Percentiles rank a stretch among this genome's conserved stretches.
Conservation (phyloP, 257 asterid genomes). For the Leonotis leonurus region DNA sequence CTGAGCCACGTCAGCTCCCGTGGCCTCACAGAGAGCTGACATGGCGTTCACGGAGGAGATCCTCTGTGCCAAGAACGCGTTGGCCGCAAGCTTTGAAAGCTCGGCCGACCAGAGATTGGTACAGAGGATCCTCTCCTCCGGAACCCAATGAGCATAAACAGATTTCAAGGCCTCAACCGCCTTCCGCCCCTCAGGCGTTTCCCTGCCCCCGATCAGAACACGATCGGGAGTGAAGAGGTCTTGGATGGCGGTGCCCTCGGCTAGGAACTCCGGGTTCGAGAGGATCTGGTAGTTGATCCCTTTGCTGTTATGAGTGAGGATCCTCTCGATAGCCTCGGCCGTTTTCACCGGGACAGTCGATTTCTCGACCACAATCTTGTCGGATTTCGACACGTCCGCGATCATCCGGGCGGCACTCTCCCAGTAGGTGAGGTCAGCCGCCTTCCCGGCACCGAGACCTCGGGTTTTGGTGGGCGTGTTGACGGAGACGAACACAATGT, state of each 20-base stretch:
- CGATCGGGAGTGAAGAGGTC: slow-evolving; percentile 82
- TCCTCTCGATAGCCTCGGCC: slow-evolving; percentile 90
- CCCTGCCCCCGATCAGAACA: slow-evolving; percentile 88
- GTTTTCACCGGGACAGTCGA: slow-evolving; percentile 95
- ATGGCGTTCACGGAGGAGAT: slow-evolving; percentile 83
- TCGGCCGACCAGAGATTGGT: slow-evolving; percentile 95
- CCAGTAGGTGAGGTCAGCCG: slow-evolving; percentile 94
- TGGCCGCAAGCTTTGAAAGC: slow-evolving; percentile 94
- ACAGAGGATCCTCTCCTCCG: slow-evolving; percentile 61
- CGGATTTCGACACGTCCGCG: slow-evolving; percentile 92
- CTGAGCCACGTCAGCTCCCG: slow-evolving; percentile 61
- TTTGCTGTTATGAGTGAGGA: slow-evolving; percentile 82
- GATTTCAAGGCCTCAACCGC: slow-evolving; percentile 61
- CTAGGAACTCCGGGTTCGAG: slow-evolving; percentile 88
- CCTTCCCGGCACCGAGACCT: slow-evolving; percentile 98
- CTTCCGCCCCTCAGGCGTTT: slow-evolving; percentile 70
- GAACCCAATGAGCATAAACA: slow-evolving; percentile 94
- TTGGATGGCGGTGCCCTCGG: slow-evolving; percentile 83
- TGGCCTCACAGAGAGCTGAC: slow-evolving; percentile 72
- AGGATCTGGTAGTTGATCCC: slow-evolving; percentile 82
- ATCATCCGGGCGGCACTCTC: slow-evolving; percentile 99
- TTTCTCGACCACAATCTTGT: slow-evolving; percentile 90
- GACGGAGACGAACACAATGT: slow-evolving; percentile 87
- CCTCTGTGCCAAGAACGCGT: slow-evolving; percentile 89
- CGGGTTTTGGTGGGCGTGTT: slow-evolving; percentile 92